Percentiles rank a stretch among this genome's conserved stretches.
Evolutionary conservation across 2,329 filamentous ascomycete genomes (phyloP).

Genomic region (Neofusicoccum cordaticola): DNA sequence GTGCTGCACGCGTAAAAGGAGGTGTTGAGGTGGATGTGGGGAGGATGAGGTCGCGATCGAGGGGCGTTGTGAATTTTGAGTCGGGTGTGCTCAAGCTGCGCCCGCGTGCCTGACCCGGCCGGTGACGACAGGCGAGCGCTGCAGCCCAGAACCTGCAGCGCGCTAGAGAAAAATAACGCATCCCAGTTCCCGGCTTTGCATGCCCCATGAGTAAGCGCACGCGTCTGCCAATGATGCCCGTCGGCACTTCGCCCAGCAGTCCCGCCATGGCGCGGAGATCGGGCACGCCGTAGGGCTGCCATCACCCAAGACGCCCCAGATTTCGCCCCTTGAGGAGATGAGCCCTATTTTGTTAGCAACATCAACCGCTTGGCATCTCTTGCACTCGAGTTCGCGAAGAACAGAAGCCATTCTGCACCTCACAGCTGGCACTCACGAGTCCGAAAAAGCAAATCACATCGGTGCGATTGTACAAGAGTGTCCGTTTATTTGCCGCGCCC

Average conservation of each 20-base stretch:
- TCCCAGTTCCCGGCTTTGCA: conserved; percentile 2
- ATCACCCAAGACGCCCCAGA: conserved; percentile 1
- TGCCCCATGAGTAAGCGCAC: neutral
- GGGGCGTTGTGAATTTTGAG: conserved; percentile 17
- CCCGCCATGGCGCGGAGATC: neutral
- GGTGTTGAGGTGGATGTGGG: neutral
- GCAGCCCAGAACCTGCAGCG: neutral
- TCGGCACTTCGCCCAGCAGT: neutral
- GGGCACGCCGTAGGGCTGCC: conserved; percentile 1
- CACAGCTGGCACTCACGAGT: neutral
- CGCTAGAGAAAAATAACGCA: conserved; percentile 16
- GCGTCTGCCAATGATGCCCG: neutral
- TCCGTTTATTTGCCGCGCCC: neutral
- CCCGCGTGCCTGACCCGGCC: conserved; percentile 2
- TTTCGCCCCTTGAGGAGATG: neutral
- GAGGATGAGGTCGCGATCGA: conserved; percentile 1
- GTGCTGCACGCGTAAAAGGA: neutral
- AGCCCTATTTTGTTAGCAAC: neutral
- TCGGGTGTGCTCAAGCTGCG: conserved; percentile 11
- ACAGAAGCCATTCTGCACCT: neutral
- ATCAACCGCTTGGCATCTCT: neutral
- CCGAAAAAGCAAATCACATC: neutral
- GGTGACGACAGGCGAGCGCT: conserved; percentile 1
- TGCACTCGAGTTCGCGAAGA: neutral
- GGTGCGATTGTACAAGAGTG: neutral